Evolutionary conservation across 805 yeast species (phyloP).

Genomic region (Myxozyma lipomycoides): DNA sequence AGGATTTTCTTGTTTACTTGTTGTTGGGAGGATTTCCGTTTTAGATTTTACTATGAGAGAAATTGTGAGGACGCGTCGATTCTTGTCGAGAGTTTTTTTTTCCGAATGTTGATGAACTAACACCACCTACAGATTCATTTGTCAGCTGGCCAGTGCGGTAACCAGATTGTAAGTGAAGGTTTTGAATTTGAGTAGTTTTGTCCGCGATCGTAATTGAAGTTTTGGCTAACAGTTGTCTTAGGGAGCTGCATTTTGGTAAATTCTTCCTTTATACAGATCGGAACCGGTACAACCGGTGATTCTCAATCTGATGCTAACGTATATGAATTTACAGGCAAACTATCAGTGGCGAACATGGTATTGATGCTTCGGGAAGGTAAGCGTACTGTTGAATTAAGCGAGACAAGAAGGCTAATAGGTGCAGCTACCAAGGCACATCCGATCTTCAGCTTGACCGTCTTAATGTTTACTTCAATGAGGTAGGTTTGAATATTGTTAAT

Average conservation of each 20-base stretch:
- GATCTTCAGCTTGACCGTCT: constrained; percentile 45
- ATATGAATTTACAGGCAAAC: constrained; percentile 23
- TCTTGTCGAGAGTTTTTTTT: background rate
- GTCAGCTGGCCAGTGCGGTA: constrained; percentile 96
- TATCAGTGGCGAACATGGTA: constrained; percentile 32
- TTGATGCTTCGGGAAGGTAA: constrained; percentile 30
- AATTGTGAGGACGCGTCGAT: constrained; percentile 27
- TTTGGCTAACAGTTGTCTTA: constrained; percentile 6
- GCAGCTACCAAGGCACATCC: constrained; percentile 33
- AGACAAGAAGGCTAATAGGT: background rate
- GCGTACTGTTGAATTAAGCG: constrained; percentile 2
- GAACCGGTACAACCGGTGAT: too few species aligned
- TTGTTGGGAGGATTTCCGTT: background rate
- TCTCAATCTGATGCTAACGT: constrained; percentile 7
- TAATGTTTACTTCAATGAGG: constrained; percentile 79
- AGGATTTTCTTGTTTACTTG: background rate
- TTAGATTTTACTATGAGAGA: constrained; percentile 20
- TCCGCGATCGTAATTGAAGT: too few species aligned
- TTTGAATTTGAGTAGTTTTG: too few species aligned
- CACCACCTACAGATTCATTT: constrained; percentile 61
- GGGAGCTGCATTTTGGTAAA: constrained; percentile 32
- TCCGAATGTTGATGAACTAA: background rate
- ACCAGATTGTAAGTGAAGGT: constrained; percentile 62
- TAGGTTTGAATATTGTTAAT: background rate
- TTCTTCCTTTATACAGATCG: background rate